A percentile compares a stretch with the other conserved stretches of the same genome.
Evolutionary conservation across 495 filamentous ascomycete species (phyloP).

Genomic region (Podospora pseudoanserina): DNA sequence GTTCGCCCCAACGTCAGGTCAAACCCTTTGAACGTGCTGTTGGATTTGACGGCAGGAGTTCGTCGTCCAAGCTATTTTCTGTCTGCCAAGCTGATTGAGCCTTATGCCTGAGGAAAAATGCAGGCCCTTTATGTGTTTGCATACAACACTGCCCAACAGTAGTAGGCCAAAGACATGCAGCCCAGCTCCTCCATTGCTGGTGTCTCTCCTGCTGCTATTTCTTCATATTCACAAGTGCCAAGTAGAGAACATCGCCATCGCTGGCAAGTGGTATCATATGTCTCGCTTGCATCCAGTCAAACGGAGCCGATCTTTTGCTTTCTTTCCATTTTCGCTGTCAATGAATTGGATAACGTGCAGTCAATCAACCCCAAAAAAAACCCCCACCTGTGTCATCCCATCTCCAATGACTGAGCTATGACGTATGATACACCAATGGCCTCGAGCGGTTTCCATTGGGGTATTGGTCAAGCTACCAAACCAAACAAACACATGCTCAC

Average conservation of each 20-base stretch:
- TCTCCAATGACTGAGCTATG: conserved; percentile 10
- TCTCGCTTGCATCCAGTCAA: not conserved
- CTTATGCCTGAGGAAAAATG: not conserved
- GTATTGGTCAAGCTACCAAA: not conserved
- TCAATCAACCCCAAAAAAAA: not conserved
- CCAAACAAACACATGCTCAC: not conserved
- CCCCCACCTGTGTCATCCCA: conserved; percentile 1
- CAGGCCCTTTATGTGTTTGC: not conserved
- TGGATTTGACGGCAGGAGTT: no score
- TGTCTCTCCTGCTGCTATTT: not conserved
- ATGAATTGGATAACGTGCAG: not conserved
- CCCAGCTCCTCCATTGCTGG: not conserved
- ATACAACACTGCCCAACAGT: not conserved
- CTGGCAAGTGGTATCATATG: not conserved
- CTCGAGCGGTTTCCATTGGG: not conserved
- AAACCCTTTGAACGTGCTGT: no score
- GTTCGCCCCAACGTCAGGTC: no score
- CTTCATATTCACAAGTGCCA: not conserved
- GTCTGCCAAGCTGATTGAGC: not conserved
- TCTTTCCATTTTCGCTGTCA: not conserved
- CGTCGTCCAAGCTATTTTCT: not conserved
- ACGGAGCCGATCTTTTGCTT: not conserved
- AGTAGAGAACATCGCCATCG: not conserved
- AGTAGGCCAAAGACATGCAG: not conserved
- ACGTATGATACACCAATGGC: conserved; percentile 6